Conservation (phyloP, 768 basidiomycete genomes). For the Russula vinacea region DNA sequence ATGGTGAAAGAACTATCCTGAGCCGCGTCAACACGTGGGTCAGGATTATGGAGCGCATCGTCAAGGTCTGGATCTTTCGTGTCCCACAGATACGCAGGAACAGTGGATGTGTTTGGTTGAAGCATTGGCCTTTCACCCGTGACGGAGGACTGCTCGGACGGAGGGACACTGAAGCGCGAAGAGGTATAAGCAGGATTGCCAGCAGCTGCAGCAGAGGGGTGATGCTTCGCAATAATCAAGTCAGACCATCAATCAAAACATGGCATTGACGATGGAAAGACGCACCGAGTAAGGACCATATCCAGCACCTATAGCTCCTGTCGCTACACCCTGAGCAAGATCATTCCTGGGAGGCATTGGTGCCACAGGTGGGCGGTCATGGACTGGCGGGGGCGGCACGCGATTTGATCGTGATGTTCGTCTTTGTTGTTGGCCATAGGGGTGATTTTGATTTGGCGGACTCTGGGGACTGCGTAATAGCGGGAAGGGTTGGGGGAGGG, state of each 20-base stretch:
- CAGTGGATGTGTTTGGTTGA: constrained; percentile 53
- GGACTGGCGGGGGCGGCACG: constrained; percentile 30
- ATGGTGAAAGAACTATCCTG: constrained; percentile 60
- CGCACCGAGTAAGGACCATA: constrained; percentile 86
- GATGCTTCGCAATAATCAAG: constrained; percentile 46
- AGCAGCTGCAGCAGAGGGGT: constrained; percentile 44
- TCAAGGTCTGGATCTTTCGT: constrained; percentile 80
- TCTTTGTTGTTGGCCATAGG: constrained; percentile 25
- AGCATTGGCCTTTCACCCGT: constrained; percentile 41
- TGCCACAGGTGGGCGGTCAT: constrained; percentile 5
- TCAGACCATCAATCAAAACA: not conserved
- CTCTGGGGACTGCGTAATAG: constrained; percentile 66
- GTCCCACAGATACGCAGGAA: constrained; percentile 76
- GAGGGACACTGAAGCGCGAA: constrained; percentile 57
- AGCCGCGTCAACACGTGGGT: constrained; percentile 64
- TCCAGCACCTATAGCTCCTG: constrained; percentile 69
- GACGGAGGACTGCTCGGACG: constrained; percentile 45
- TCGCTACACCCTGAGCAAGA: constrained; percentile 76
- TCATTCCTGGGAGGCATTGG: constrained; percentile 42
- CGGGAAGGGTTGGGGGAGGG: constrained; percentile 40
- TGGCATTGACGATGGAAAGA: not conserved
- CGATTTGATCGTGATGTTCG: constrained; percentile 28
- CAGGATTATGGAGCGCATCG: constrained; percentile 87
- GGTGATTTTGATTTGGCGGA: constrained; percentile 35
- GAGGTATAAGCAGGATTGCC: constrained; percentile 44